These are phyloP conservation scores for Darksidea phi DNA, from an alignment of 495 filamentous ascomycete species.

Conservation along the genomic window DNA sequence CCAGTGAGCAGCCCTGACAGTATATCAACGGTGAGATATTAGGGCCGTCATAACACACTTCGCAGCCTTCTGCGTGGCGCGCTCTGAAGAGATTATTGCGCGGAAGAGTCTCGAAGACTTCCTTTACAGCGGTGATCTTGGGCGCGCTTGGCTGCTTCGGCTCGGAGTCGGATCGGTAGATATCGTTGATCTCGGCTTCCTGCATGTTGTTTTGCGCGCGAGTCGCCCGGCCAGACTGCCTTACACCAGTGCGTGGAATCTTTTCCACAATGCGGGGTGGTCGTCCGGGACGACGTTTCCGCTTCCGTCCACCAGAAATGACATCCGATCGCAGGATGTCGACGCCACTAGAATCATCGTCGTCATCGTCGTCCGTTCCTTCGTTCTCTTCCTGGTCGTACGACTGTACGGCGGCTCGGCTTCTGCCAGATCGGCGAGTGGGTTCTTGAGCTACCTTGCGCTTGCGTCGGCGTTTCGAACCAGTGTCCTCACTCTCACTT, in stretches of 20 bases:
- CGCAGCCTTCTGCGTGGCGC: slow-evolving; percentile 68
- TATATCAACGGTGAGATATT: slow-evolving; percentile 61
- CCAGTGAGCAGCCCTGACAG: slow-evolving; percentile 85
- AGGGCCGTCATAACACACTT: slow-evolving; percentile 60
- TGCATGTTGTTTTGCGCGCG: slow-evolving; percentile 54
- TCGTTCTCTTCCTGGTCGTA: slow-evolving; percentile 1
- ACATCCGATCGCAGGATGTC: slow-evolving; percentile 33
- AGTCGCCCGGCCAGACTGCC: slow-evolving; percentile 43
- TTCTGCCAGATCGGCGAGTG: slow-evolving; percentile 30
- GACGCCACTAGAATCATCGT: slow-evolving; percentile 8
- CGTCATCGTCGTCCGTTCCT: slow-evolving; percentile 30
- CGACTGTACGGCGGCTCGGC: background rate
- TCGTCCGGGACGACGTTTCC: slow-evolving; percentile 9
- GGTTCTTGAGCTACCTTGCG: slow-evolving; percentile 12
- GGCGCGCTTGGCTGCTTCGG: slow-evolving; percentile 40
- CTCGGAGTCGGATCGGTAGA: slow-evolving; percentile 51
- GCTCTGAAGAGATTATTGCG: slow-evolving; percentile 60
- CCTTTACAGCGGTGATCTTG: slow-evolving; percentile 63
- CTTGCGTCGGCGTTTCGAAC: slow-evolving; percentile 4
- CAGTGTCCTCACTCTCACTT: background rate
- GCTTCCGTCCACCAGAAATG: slow-evolving; percentile 14
- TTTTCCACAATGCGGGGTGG: slow-evolving; percentile 5
- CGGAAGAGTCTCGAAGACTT: slow-evolving; percentile 61
- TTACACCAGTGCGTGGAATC: slow-evolving; percentile 20
- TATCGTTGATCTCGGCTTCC: slow-evolving; percentile 65